Conservation (phyloP, 371 early-diverging fungal species). For the Actinomucor elegans region DNA sequence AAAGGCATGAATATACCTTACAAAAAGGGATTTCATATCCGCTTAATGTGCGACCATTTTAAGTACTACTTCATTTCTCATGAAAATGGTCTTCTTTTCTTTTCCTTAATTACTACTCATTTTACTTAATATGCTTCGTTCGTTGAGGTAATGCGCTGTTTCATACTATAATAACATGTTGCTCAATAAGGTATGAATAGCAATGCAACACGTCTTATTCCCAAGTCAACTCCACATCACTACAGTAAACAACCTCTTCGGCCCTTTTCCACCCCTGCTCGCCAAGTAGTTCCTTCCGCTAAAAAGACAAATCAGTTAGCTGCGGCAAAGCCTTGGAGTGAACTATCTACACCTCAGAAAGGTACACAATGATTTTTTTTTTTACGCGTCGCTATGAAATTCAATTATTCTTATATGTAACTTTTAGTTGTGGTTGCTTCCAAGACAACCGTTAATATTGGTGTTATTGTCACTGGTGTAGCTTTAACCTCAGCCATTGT, state of each 20-base stretch:
- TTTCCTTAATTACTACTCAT: too few relatives aligned
- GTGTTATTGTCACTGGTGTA: slow-evolving; percentile 39
- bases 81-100: too few relatives aligned
- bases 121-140: too few relatives aligned
- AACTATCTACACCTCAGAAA: slow-evolving; percentile 44
- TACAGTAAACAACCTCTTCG: neutral
- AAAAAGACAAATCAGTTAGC: slow-evolving; percentile 5
- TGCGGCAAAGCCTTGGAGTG: slow-evolving; percentile 39
- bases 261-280: slow-evolving; percentile 18
- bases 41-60: too few relatives aligned
- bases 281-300: neutral
- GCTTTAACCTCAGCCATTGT: slow-evolving; percentile 33
- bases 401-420: too few relatives aligned
- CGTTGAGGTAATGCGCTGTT: too few relatives aligned
- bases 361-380: slow-evolving; percentile 17
- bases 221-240: slow-evolving; percentile 4
- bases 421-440: slow-evolving; percentile 40
- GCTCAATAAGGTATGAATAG: too few relatives aligned
- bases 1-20: too few relatives aligned
- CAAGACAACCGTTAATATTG: slow-evolving; percentile 40
- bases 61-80: too few relatives aligned
- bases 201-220: slow-evolving; percentile 7
- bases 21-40: too few relatives aligned
- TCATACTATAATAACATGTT: too few relatives aligned
- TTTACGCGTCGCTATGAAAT: too few relatives aligned